phyloP scores from a whole-genome alignment of 108 stramenopile genomes.

The Conticribra weissflogii region DNA sequence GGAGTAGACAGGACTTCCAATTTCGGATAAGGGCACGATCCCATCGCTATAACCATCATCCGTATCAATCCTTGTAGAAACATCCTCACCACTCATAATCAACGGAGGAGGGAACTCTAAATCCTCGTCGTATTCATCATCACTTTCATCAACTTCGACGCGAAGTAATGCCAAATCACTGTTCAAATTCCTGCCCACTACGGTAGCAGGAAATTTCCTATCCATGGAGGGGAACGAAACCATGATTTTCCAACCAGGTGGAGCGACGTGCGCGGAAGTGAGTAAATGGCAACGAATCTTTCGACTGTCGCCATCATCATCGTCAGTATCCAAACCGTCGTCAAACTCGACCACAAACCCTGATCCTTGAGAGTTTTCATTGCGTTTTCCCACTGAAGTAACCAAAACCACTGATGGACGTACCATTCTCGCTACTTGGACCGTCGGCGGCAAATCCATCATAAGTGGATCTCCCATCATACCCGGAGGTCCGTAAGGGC shows the following conservation, averaged over 20 bases:
- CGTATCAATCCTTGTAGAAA: constrained; percentile 23
- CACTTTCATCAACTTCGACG: constrained; percentile 29
- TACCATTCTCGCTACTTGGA: constrained; percentile 34
- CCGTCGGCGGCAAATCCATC: constrained; percentile 25
- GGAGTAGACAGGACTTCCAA: constrained; percentile 53
- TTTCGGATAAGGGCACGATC: constrained; percentile 14
- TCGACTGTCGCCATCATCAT: constrained; percentile 2
- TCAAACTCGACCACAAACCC: constrained; percentile 54
- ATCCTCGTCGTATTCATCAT: constrained; percentile 38
- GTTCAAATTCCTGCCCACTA: constrained; percentile 52
- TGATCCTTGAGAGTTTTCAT: constrained; percentile 59
- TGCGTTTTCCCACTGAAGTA: constrained; percentile 52
- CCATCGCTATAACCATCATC: neutral
- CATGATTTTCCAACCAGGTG: constrained; percentile 54
- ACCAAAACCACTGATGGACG: constrained; percentile 56
- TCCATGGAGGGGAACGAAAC: constrained; percentile 41
- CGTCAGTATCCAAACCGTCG: constrained; percentile 18
- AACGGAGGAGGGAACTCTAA: constrained; percentile 44
- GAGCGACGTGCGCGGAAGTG: constrained; percentile 58
- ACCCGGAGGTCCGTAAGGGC: constrained; percentile 18
- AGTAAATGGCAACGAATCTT: constrained; percentile 39
- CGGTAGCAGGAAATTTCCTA: constrained; percentile 44
- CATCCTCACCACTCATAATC: constrained; percentile 31
- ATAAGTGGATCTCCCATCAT: constrained; percentile 22
- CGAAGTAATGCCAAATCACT: constrained; percentile 55